Evolutionary conservation across 78 protist genomes (phyloP).

Genomic region (Dictyostelium citrinum): DNA sequence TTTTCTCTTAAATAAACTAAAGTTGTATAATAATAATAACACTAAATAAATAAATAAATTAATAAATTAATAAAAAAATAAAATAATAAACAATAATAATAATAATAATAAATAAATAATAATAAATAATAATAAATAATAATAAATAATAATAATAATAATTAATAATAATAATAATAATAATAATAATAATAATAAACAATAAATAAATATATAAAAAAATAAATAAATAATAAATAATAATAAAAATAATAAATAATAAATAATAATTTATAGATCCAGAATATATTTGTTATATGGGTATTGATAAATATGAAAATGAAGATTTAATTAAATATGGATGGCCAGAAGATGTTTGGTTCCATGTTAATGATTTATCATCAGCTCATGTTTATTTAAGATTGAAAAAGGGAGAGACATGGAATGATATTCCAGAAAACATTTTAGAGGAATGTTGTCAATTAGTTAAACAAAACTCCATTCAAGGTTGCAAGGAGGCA

Average conservation of each 20-base stretch:
- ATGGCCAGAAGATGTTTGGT: constrained; percentile 94
- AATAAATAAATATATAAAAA: too few species aligned
- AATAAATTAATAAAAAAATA: too few species aligned
- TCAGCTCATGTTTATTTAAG: constrained; percentile 98
- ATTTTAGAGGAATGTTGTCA: constrained; percentile 94
- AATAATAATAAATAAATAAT: background rate
- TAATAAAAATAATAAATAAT: background rate
- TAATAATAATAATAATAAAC: background rate
- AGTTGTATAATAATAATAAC: too few species aligned
- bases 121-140: too few species aligned
- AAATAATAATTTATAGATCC: too few species aligned
- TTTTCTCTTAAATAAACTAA: too few species aligned
- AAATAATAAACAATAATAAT: background rate
- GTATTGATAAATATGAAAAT: constrained; percentile 94
- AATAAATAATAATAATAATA: too few species aligned
- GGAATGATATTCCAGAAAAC: constrained; percentile 84
- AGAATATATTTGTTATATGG: constrained; percentile 82
- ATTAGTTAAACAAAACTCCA: constrained; percentile 93
- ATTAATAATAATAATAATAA: background rate
- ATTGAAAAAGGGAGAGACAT: constrained; percentile 69
- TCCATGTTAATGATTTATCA: constrained; percentile 95
- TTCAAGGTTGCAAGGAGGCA: constrained; percentile 89
- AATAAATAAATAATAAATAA: too few species aligned
- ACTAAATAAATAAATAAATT: too few species aligned
- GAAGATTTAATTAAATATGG: constrained; percentile 94